Conservation (phyloP, 1,284 basidiomycete genomes). For the Moesziomyces aphidis region DNA sequence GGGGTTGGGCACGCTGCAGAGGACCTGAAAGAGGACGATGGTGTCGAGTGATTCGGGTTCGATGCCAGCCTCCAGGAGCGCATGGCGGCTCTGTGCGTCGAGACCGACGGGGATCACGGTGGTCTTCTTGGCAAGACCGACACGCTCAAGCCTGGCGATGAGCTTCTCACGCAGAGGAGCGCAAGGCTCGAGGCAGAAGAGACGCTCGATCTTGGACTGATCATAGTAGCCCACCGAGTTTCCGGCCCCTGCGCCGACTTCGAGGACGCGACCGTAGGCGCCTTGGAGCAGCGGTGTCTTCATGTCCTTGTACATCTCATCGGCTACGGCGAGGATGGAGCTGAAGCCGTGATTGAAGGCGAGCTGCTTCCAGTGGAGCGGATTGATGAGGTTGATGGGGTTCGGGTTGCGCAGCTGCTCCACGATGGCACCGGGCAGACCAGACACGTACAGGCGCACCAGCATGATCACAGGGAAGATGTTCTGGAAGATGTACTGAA, state of each 20-base stretch:
- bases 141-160: constrained; percentile 1
- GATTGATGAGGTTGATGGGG: constrained; percentile 34
- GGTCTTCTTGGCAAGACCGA: constrained; percentile 26
- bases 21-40: constrained; percentile 57
- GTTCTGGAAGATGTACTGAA: constrained; percentile 21
- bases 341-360: constrained; percentile 39
- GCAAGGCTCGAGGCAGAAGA: constrained; percentile 52
- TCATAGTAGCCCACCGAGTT: constrained; percentile 51
- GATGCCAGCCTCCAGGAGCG: constrained; percentile 23
- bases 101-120: constrained; percentile 41
- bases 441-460: constrained; percentile 19
- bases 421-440: constrained; percentile 33
- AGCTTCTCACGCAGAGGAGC: constrained; percentile 38
- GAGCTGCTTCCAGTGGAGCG: constrained; percentile 39
- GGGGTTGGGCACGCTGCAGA: constrained; percentile 54
- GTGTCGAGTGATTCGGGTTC: constrained; percentile 48
- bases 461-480: constrained; percentile 23
- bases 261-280: constrained; percentile 49
- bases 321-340: constrained; percentile 16
- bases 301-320: constrained; percentile 23
- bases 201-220: constrained; percentile 24
- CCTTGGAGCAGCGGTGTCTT: constrained; percentile 33
- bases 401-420: constrained; percentile 28
- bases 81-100: constrained; percentile 13
- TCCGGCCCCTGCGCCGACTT: constrained; percentile 55